Conservation (phyloP, 768 basidiomycete species). For the Suillus clintonianus region DNA sequence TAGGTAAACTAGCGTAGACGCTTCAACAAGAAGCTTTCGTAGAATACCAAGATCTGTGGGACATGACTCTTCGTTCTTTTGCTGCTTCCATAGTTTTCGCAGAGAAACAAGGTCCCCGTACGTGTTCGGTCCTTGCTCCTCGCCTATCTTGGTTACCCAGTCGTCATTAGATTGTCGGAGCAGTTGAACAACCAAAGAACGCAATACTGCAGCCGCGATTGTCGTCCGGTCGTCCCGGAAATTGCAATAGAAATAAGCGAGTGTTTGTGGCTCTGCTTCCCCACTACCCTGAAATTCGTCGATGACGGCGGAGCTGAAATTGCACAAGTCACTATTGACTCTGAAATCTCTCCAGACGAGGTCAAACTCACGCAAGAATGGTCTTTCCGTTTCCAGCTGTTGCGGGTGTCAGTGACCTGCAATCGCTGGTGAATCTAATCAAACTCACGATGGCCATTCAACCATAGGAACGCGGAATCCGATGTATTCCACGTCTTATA, state of each 20-base stretch:
- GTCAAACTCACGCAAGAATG: background rate
- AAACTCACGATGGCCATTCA: background rate
- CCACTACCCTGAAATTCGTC: background rate
- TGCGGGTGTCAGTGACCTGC: background rate
- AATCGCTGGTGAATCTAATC: background rate
- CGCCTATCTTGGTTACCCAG: background rate
- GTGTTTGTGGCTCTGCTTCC: background rate
- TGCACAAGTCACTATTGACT: background rate
- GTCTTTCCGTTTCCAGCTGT: background rate
- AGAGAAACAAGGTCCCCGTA: background rate
- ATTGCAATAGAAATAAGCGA: slow-evolving; percentile 20
- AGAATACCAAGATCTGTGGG: background rate
- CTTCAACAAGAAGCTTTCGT: background rate
- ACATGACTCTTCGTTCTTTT: background rate
- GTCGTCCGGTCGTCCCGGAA: slow-evolving; percentile 16
- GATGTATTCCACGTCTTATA: background rate
- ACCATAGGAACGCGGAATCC: background rate
- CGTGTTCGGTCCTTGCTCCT: background rate
- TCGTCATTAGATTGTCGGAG: background rate
- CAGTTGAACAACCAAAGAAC: slow-evolving; percentile 18
- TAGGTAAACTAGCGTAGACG: background rate
- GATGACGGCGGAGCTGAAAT: background rate
- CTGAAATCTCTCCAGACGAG: background rate
- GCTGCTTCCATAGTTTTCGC: background rate
- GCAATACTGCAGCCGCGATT: slow-evolving; percentile 12